These are phyloP conservation scores for Leishmania tropica DNA, from an alignment of 208 protist genomes.

Conservation along the genomic window DNA sequence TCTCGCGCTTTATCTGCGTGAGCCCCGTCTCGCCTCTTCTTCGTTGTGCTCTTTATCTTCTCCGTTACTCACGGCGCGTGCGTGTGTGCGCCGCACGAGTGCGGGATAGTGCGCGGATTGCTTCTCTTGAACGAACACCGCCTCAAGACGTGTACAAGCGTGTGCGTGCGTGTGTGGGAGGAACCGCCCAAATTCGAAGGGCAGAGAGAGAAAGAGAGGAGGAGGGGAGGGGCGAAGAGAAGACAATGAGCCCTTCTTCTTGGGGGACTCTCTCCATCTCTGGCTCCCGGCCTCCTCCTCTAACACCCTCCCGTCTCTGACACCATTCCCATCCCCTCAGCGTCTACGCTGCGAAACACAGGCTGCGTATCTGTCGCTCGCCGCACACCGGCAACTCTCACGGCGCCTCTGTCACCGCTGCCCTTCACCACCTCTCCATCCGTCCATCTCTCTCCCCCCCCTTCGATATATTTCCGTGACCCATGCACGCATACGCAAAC, in stretches of 20 bases:
- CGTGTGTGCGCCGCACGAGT: too few relatives aligned
- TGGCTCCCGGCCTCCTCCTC: too few relatives aligned
- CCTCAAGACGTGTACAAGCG: not conserved
- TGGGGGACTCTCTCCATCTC: not conserved
- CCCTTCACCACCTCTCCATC: not conserved
- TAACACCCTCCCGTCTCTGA: too few relatives aligned
- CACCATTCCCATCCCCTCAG: not conserved
- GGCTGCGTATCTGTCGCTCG: not conserved
- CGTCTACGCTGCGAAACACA: not conserved
- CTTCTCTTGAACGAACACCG: too few relatives aligned
- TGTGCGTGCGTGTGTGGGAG: not conserved
- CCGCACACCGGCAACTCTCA: not conserved
- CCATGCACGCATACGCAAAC: not conserved
- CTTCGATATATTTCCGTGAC: not conserved
- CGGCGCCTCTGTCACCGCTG: not conserved
- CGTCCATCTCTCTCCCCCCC: not conserved
- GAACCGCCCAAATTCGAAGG: too few relatives aligned
- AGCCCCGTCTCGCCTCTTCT: too few relatives aligned
- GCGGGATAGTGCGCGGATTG: too few relatives aligned
- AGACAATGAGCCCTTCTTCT: too few relatives aligned
- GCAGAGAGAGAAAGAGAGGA: too few relatives aligned
- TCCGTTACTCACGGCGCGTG: too few relatives aligned
- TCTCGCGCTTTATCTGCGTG: too few relatives aligned
- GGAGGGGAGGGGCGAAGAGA: not conserved
- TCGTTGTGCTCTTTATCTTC: too few relatives aligned